Evolutionary conservation across 2,329 filamentous ascomycete genomes (phyloP), one percentile per base, ranked within the genome.

Genomic region (Verticillium nubilum): DNA sequence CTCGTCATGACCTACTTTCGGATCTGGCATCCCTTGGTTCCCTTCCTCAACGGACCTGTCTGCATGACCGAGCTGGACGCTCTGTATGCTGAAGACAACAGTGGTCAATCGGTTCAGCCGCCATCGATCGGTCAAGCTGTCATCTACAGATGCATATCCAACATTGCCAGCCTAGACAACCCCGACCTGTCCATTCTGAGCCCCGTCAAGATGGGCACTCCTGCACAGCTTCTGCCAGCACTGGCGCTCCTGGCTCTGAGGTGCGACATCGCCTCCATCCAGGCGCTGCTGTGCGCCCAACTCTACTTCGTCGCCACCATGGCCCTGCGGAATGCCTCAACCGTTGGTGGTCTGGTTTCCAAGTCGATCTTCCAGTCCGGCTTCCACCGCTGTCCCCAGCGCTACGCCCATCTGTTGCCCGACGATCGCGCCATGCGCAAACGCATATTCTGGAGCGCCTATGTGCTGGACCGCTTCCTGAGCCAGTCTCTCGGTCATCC

Each of bases 1-100:
- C 69, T 82, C 2, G 73, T 81, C 57, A 77, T 79, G 67, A 68
- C 73, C 19, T 82, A 81, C 62, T 82, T 82, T 65, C 76, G 73
- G 63, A 71, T 75, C 10, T 82, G 79, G 79, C 80, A 83, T 70
- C 78, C 78, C 0, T 68, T 82, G 13, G 79, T 82, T 60, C 80
- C 80, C 0, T 81, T 82, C 61, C 64, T 82, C 4, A 78, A 82
- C 54, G 80, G 80, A 0, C 80, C 78, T 1, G 76, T 75, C 1
- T 80, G 81, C 54, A 64, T 82, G 26, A 71, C 74, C 31, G 71
- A 76, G 15, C 72, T 82, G 63, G 73, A 80, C 17, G 28, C 56
- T 13, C 27, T 63, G 6, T 62, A 61, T 27, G 5, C n/a, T 13
- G 17, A 23, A 3, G 33, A 37, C 33, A 17, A 17, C 12, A 42